Evolutionary conservation across 2,329 filamentous ascomycete species (phyloP).

Genomic region (Alternaria dauci): DNA sequence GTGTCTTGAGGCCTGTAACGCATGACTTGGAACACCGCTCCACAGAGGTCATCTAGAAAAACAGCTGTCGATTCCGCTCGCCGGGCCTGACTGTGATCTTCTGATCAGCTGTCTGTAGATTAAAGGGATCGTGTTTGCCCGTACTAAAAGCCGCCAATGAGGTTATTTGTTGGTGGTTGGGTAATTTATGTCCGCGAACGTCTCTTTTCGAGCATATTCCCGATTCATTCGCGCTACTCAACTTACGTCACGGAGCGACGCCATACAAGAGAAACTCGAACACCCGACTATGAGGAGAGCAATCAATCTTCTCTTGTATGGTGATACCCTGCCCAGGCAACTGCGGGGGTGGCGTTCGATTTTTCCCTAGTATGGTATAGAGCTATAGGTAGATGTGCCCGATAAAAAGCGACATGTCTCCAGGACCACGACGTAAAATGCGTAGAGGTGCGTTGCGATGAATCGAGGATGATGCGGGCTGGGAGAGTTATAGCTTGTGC

Average conservation of each 20-base stretch:
- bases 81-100: not conserved
- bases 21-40: not conserved
- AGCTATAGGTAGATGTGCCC: no score
- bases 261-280: no score
- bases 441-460: not conserved
- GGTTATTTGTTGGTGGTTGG: not conserved
- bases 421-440: not conserved
- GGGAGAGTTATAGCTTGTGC: no score
- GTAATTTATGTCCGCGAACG: not conserved
- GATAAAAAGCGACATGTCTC: not conserved
- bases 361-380: no score
- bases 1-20: not conserved
- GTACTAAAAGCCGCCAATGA: not conserved
- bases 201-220: not conserved
- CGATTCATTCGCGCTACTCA: not conserved
- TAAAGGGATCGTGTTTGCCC: constrained; percentile 1
- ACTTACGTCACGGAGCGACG: not conserved
- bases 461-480: no score
- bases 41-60: constrained; percentile 2
- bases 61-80: not conserved
- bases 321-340: no score
- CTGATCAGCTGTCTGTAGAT: constrained; percentile 9
- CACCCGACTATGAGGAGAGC: no score
- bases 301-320: no score
- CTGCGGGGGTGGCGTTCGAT: no score